These are phyloP conservation scores for Phialophora expanda DNA, from an alignment of 2,329 filamentous ascomycete genomes.

Conservation along the genomic window DNA sequence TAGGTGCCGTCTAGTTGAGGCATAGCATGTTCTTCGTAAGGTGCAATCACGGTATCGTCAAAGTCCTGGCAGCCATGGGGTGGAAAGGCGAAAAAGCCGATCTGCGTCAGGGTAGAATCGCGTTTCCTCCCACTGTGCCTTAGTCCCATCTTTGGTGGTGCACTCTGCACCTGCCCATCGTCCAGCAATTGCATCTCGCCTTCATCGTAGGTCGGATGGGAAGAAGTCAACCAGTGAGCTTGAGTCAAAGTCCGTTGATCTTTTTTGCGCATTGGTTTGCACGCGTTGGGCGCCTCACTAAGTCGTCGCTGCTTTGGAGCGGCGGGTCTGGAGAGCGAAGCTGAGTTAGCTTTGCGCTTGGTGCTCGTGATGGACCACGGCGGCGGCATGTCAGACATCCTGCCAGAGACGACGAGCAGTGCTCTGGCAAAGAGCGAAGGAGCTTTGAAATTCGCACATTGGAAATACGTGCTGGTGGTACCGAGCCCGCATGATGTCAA, in stretches of 20 bases:
- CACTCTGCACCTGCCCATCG: neutral
- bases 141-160: neutral
- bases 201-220: slow-evolving; percentile 18
- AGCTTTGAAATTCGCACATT: neutral
- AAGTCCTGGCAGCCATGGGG: slow-evolving; percentile 17
- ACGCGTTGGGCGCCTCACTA: slow-evolving; percentile 13
- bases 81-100: slow-evolving; percentile 36
- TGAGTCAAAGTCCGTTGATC: slow-evolving; percentile 39
- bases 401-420: neutral
- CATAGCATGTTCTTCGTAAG: neutral
- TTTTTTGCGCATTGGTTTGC: slow-evolving; percentile 9
- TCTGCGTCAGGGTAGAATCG: slow-evolving; percentile 39
- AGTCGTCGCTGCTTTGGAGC: slow-evolving; percentile 29
- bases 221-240: slow-evolving; percentile 34
- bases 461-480: neutral
- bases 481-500: neutral
- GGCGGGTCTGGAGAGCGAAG: slow-evolving; percentile 16
- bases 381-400: neutral
- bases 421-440: neutral
- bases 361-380: slow-evolving; percentile 34
- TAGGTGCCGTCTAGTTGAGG: slow-evolving; percentile 32
- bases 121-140: slow-evolving; percentile 25
- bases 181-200: slow-evolving; percentile 22
- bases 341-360: slow-evolving; percentile 28
- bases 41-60: slow-evolving; percentile 19